Percentiles rank a stretch among this genome's conserved stretches.
These are phyloP conservation scores for Fusarium sp. DNA, from an alignment of 2,329 filamentous ascomycete species.

Conservation along the genomic window DNA sequence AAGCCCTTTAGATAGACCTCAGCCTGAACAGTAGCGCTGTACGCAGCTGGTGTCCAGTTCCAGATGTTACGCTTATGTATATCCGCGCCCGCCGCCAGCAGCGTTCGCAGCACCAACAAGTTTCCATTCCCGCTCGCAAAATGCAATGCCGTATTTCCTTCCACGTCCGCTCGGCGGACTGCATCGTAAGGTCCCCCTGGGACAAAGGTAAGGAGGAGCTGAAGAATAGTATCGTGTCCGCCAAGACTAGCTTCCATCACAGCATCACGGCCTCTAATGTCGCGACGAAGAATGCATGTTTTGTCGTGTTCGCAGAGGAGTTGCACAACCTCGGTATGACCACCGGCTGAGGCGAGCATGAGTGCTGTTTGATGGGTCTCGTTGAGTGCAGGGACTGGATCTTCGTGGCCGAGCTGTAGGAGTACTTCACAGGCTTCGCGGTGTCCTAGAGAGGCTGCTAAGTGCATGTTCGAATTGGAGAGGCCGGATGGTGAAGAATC, in stretches of 20 bases:
- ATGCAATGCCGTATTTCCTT: constrained; percentile 88
- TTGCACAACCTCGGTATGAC: constrained; percentile 78
- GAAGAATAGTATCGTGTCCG: constrained; percentile 71
- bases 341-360: constrained; percentile 76
- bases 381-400: constrained; percentile 77
- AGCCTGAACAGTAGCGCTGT: constrained; percentile 82
- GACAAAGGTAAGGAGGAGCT: constrained; percentile 69
- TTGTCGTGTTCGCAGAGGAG: constrained; percentile 73
- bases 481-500: constrained; percentile 73
- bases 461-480: constrained; percentile 85
- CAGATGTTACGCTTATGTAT: constrained; percentile 76
- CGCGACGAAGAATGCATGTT: constrained; percentile 69
- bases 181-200: constrained; percentile 63
- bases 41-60: constrained; percentile 85
- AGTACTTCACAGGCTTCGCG: constrained; percentile 75
- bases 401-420: constrained; percentile 78
- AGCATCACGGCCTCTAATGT: constrained; percentile 75
- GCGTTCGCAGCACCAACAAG: constrained; percentile 77
- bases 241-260: constrained; percentile 71
- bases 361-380: constrained; percentile 82
- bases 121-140: constrained; percentile 87
- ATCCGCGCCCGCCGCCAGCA: constrained; percentile 82
- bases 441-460: constrained; percentile 79
- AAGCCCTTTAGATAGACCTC: constrained; percentile 86
- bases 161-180: constrained; percentile 68